These are phyloP conservation scores for Rhodocollybia butyracea DNA, from an alignment of 768 basidiomycete genomes.

Conservation along the genomic window DNA sequence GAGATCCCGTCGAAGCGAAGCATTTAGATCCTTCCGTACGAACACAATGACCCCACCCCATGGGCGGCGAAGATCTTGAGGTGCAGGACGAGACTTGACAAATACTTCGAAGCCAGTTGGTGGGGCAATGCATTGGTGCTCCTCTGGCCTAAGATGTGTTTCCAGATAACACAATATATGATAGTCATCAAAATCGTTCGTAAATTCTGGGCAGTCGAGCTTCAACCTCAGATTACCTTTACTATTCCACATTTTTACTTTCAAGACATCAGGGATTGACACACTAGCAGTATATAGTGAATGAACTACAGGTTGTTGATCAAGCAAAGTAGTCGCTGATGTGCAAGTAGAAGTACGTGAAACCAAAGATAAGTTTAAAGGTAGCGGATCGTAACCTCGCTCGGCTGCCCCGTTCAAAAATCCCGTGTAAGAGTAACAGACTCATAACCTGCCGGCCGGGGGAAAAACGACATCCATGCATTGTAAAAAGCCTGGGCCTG, in stretches of 20 bases:
- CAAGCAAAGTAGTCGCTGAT: too few species aligned
- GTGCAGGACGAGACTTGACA: neutral
- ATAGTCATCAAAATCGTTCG: neutral
- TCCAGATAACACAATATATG: conserved; percentile 5
- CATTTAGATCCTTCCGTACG: neutral
- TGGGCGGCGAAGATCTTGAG: neutral
- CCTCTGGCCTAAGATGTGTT: neutral
- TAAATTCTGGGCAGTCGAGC: conserved; percentile 11
- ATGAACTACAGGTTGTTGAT: too few species aligned
- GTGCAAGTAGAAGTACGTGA: too few species aligned
- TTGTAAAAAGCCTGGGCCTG: neutral
- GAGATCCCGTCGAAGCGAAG: too few species aligned
- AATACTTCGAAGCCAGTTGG: neutral
- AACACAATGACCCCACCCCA: neutral
- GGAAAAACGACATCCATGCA: neutral
- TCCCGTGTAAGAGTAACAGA: neutral
- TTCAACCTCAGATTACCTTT: conserved; percentile 5
- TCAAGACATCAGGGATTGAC: too few species aligned
- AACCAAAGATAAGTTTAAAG: too few species aligned
- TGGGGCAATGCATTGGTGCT: neutral
- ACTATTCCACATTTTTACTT: conserved; percentile 2
- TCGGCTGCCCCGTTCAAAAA: neutral
- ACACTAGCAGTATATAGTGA: too few species aligned
- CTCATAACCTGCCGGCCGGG: neutral
- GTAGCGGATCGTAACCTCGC: too few species aligned